Conservation (phyloP, 2,329 filamentous ascomycete species). For the Hymenoscyphus linearis region DNA sequence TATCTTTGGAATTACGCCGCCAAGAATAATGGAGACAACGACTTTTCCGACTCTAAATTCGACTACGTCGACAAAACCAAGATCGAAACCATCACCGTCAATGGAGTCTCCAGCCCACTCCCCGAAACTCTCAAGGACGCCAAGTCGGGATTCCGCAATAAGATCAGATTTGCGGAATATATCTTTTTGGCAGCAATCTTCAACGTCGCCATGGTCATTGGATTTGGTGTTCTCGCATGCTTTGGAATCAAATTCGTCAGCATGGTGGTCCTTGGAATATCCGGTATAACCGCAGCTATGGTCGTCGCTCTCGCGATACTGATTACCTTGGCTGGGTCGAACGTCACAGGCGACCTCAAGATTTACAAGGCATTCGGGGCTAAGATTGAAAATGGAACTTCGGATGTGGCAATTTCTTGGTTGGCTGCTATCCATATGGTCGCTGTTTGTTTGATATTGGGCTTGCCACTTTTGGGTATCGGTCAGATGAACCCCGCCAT, state of each 20-base stretch:
- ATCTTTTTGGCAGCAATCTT: conserved; percentile 4
- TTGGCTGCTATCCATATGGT: conserved; percentile 5
- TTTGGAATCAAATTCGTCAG: conserved; percentile 1
- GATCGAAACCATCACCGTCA: not conserved
- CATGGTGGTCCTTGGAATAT: not conserved
- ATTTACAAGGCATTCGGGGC: not conserved
- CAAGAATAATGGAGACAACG: not conserved
- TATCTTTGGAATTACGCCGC: not conserved
- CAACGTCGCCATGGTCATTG: conserved; percentile 1
- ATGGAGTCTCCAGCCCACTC: not conserved
- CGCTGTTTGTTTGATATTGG: not conserved
- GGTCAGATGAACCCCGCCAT: not conserved
- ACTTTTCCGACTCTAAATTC: not conserved
- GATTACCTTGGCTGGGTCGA: not conserved
- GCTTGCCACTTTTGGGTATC: not conserved
- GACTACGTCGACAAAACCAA: not conserved
- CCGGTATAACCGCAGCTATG: not conserved
- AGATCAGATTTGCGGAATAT: not conserved
- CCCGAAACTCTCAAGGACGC: not conserved
- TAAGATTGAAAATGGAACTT: conserved; percentile 1
- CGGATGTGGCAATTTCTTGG: conserved; percentile 1
- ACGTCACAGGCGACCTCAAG: not conserved
- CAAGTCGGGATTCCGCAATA: not conserved
- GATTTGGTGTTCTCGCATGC: conserved; percentile 1
- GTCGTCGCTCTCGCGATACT: not conserved